A percentile compares a stretch with the other conserved stretches of the same genome.
Evolutionary conservation across 345 rosid species (phyloP).

Genomic region (Leavenworthia alabamica): DNA sequence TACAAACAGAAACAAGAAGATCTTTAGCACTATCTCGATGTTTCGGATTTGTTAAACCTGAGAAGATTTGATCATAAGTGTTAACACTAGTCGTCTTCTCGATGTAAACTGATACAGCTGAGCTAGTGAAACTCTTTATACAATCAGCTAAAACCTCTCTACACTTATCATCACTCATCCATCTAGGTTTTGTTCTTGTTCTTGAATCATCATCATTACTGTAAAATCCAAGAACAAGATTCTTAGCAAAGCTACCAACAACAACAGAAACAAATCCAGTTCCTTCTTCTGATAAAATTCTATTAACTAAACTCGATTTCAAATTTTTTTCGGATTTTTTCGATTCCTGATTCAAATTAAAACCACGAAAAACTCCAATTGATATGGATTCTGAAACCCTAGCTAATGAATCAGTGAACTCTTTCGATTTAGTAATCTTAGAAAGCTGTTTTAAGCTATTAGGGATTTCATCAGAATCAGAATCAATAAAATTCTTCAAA

Average conservation of each 20-base stretch:
- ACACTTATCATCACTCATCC: conserved; percentile 56
- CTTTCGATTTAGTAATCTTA: conserved; percentile 61
- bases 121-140: conserved; percentile 70
- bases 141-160: conserved; percentile 72
- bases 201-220: conserved; percentile 9
- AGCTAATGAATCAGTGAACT: conserved; percentile 53
- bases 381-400: conserved; percentile 59
- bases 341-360: conserved; percentile 20
- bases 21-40: conserved; percentile 56
- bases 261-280: conserved; percentile 80
- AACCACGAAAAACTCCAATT: conserved; percentile 56
- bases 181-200: conserved; percentile 33
- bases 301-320: conserved; percentile 42
- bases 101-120: conserved; percentile 70
- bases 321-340: not conserved
- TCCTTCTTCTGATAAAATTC: conserved; percentile 57
- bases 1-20: conserved; percentile 69
- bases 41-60: conserved; percentile 82
- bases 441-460: conserved; percentile 73
- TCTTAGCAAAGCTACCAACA: conserved; percentile 84
- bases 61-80: conserved; percentile 64
- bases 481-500: conserved; percentile 54
- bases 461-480: conserved; percentile 74
- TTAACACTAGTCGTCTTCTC: conserved; percentile 72
- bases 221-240: conserved; percentile 74